Base-by-base conservation (phyloP, 345 rosid genomes). In the Litchi chinensis region DNA sequence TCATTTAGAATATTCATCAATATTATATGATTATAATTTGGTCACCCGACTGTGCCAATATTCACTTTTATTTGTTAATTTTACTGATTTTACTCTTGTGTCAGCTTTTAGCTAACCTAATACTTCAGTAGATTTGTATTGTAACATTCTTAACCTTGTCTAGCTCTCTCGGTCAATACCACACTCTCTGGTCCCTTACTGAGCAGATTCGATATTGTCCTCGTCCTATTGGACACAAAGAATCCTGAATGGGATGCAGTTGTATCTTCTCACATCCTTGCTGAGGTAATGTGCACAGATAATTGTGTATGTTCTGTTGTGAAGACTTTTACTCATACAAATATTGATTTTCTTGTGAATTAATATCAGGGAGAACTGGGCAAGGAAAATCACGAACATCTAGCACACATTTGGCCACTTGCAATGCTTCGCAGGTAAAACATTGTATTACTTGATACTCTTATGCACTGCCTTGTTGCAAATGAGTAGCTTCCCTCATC, bases 191-290 rank as follows among this genome's bases (percentile, higher is more conserved):
- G 98, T 74, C 99, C 99, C 76, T 88, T 95, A 70, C 79, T 95
- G 83, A 93, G 97, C 88, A 92, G 99, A 88, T 95, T 95, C 79
- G 98, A 92, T 77, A 93, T 95, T 57, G 97, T 95, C 62, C 94
- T 95, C 19, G 98, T 93, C 70, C 97, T 95, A 74, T 83, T 95
- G 81, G 99, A 95, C 83, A 91, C 98, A 44, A 95, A 93, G 85
- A 92, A 92, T 90, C 99, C 99, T 11, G 97, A 91, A 83, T 95
- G 99, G 99, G 99, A 95, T 88, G 90, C 82, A 77, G 97, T 95
- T 83, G 98, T 95, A 79, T 95, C 99, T 70, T 93, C 99, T 82
- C 99, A 95, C 85, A 95, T 95, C 85, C 98, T 95, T 81, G 84
- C 88, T 10, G 95, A 91, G 95, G 99, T 93, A 86, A 75, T 79